Evolutionary conservation across 1,284 basidiomycete species (phyloP), one percentile per base, ranked within the genome.

Genomic region (Pseudozyma sp.): DNA sequence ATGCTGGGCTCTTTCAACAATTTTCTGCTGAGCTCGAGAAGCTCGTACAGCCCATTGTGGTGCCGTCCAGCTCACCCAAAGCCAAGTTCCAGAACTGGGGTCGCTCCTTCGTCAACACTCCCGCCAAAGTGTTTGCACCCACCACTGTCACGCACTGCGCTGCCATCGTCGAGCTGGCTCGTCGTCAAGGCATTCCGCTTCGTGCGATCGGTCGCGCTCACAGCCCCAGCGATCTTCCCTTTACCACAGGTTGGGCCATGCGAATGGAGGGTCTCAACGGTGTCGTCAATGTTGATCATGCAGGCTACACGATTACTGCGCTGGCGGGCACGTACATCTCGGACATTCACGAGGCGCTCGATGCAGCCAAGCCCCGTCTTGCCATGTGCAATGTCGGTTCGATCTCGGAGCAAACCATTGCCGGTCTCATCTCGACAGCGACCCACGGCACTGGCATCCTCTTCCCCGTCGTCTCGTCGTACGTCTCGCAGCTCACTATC

Each of bases 331-430:
- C 85, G 12, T 81, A 81, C 66, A 70, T 87, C 21, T 82, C 83
- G 44, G 82, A 85, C 52, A 71, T 86, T 18, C 76, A 78, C 53
- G 72, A 72, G 19, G 66, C 70, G 4, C 91, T 98, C 56, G 90
- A 89, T 40, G 85, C 87, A n/a, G 87, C 91, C 77, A 88, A 88
- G 35, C 71, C 76, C 21, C 73, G 78, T 16, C 89, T 97, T 21
- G 94, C 95, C 48, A 91, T 99, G 89, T 90, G 90, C 82, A 97
- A 94, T 85, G 89, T 98, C 70, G 97, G 97, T 44, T 96, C 94
- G 44, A 98, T 99, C 83, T 96, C 94, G 43, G 94, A 97, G 85
- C 96, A 98, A 86, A 95, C 95, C 3, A 89, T 99, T 71, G 95
- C 90, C n/a, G 96, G 96, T 38, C 90, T 95, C 73, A 89, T 99